Evolutionary conservation across 306 rosid genomes (phyloP), one percentile per base, ranked within the genome.

Genomic region (Echinosophora koreensis): DNA sequence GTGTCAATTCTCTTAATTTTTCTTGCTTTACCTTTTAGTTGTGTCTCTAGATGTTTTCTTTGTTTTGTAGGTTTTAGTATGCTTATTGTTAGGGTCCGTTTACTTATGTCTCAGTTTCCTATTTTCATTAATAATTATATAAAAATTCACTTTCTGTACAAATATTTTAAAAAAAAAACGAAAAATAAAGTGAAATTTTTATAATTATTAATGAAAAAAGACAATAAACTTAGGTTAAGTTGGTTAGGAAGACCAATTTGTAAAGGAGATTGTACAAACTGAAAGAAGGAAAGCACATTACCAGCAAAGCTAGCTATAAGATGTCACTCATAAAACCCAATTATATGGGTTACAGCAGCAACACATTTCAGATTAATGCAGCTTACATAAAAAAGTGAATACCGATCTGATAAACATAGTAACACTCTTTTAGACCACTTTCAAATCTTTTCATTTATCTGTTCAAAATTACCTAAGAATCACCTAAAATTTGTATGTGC

Each of bases 401-500:
- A 68, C 73, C 58, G 54, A 67, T 67, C 54, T 35, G 35, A 4
- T 28, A n/a, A 51, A 51, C 61, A 34, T 28, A 27, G 16, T 16
- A 13, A 17, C 62, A 66, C 65, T 30, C 34, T 38, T 47, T 50
- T 18, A 15, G 44, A 72, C 41, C 46, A 12, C 16, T 39, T 34
- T 9, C 66, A 22, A 62, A 37, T 69, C 71, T 8, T 54, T 22
- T 63, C 73, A 35, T 49, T 72, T 60, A 71, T 50, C 7, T 55
- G 41, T 59, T 15, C 27, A 63, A 54, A 66, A 61, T 44, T 62
- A 37, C 67, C 73, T 46, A 78, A 30, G 49, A 66, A 47, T 68
- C 51, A 61, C 54, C 70, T 86, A 82, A 69, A 86, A 74, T 68
- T 78, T 79, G 77, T 83, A 86, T 63, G 55, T 50, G 83, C 92